These are phyloP conservation scores for Perkinsus marinus DNA, from an alignment of 169 alveolate species.

Conservation along the genomic window DNA sequence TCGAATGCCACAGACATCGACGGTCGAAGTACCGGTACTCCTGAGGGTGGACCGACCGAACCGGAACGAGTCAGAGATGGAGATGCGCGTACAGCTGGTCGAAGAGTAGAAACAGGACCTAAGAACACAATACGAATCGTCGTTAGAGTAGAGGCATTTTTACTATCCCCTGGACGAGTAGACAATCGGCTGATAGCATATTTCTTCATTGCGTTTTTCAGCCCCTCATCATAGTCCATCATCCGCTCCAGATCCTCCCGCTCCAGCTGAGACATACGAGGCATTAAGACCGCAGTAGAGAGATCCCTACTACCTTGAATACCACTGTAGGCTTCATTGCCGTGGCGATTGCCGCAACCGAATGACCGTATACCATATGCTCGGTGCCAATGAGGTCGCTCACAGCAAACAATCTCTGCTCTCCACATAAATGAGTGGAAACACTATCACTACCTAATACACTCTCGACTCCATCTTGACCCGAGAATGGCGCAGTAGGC, in stretches of 20 bases:
- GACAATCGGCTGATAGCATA: not conserved
- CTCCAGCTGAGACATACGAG: not conserved
- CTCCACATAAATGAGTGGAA: not conserved
- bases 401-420: not conserved
- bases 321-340: not conserved
- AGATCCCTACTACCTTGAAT: not conserved
- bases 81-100: not conserved
- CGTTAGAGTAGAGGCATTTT: too few species aligned
- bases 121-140: too few species aligned
- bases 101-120: not conserved
- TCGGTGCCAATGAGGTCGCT: not conserved
- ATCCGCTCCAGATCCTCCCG: not conserved
- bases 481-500: not conserved
- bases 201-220: not conserved
- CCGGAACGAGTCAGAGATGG: not conserved
- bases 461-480: not conserved
- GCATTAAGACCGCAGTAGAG: not conserved
- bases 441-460: not conserved
- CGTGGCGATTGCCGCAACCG: not conserved
- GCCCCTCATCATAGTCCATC: not conserved
- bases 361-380: not conserved
- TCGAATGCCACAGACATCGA: not conserved
- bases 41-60: not conserved
- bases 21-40: not conserved
- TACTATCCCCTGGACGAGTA: not conserved